phyloP scores from a whole-genome alignment of 2,329 filamentous ascomycete genomes.

The Metarhizium sp. region DNA sequence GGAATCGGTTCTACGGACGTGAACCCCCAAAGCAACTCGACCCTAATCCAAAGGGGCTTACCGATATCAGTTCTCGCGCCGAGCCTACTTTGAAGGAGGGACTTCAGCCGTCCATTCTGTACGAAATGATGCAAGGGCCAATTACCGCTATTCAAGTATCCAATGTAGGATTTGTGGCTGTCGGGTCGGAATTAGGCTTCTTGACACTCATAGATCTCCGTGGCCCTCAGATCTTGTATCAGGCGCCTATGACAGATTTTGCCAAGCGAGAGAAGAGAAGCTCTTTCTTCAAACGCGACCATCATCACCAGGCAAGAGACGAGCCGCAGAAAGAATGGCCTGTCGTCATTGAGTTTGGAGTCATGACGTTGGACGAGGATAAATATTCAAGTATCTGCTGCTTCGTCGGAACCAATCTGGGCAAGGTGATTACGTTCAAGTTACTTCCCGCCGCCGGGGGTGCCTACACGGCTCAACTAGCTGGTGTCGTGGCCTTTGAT shows the following conservation, averaged over 20 bases:
- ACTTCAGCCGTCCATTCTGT: constrained; percentile 67
- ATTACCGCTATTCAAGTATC: constrained; percentile 74
- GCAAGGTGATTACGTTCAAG: constrained; percentile 83
- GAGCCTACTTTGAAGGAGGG: constrained; percentile 71
- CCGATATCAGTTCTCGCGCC: constrained; percentile 62
- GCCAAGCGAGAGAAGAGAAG: constrained; percentile 65
- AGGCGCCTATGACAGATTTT: constrained; percentile 62
- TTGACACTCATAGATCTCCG: constrained; percentile 80
- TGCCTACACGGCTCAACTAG: constrained; percentile 59
- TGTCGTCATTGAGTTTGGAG: constrained; percentile 78
- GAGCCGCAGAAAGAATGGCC: constrained; percentile 58
- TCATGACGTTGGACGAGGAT: constrained; percentile 89
- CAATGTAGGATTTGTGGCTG: constrained; percentile 86
- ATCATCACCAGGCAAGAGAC: constrained; percentile 20
- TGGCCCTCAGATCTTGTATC: constrained; percentile 76
- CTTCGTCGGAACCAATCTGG: constrained; percentile 80
- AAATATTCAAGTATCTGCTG: constrained; percentile 90
- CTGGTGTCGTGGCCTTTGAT: constrained; percentile 57
- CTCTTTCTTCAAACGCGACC: constrained; percentile 51
- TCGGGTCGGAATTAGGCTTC: constrained; percentile 74
- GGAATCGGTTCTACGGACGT: constrained; percentile 62
- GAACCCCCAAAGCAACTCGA: constrained; percentile 42
- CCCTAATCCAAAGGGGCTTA: constrained; percentile 59
- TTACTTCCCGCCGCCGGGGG: constrained; percentile 65
- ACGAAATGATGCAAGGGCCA: constrained; percentile 75